Evolutionary conservation across 2,329 filamentous ascomycete genomes (phyloP).

Genomic region (Sclerotinia nivalis): DNA sequence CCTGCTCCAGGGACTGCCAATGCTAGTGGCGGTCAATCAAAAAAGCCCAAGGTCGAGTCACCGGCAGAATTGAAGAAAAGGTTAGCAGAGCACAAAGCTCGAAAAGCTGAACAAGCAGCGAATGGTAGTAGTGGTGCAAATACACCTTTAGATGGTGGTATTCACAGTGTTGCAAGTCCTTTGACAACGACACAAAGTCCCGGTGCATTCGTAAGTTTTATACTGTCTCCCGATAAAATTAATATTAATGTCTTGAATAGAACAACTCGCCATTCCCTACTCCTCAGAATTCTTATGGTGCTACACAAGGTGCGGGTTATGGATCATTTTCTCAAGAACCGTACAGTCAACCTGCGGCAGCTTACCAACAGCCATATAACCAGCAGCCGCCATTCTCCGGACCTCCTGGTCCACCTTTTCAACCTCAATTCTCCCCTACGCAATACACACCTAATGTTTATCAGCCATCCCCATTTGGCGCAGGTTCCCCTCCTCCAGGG

Average conservation of each 20-base stretch:
- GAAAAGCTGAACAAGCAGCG: conserved; percentile 61
- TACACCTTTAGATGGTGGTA: conserved; percentile 47
- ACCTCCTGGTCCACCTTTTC: conserved; percentile 39
- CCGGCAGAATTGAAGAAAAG: conserved; percentile 78
- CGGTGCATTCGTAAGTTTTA: conserved; percentile 58
- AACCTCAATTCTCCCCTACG: conserved; percentile 41
- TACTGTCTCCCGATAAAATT: neutral
- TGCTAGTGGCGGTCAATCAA: conserved; percentile 61
- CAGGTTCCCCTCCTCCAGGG: conserved; percentile 44
- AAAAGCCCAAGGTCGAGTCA: conserved; percentile 73
- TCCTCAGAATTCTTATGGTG: conserved; percentile 36
- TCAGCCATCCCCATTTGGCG: conserved; percentile 30
- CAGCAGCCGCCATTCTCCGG: conserved; percentile 43
- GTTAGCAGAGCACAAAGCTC: conserved; percentile 73
- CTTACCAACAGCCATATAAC: conserved; percentile 46
- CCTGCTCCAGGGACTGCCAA: conserved; percentile 63
- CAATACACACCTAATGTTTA: conserved; percentile 33
- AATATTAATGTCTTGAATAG: conserved; percentile 32
- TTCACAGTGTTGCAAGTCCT: conserved; percentile 46
- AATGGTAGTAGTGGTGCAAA: conserved; percentile 57
- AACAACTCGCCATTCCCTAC: conserved; percentile 40
- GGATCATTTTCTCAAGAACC: conserved; percentile 42
- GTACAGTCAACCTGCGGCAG: conserved; percentile 43
- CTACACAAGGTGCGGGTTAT: conserved; percentile 40
- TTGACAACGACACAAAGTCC: conserved; percentile 52